Conservation (phyloP, 306 rosid species). For the Ammopiptanthus mongolicus region DNA sequence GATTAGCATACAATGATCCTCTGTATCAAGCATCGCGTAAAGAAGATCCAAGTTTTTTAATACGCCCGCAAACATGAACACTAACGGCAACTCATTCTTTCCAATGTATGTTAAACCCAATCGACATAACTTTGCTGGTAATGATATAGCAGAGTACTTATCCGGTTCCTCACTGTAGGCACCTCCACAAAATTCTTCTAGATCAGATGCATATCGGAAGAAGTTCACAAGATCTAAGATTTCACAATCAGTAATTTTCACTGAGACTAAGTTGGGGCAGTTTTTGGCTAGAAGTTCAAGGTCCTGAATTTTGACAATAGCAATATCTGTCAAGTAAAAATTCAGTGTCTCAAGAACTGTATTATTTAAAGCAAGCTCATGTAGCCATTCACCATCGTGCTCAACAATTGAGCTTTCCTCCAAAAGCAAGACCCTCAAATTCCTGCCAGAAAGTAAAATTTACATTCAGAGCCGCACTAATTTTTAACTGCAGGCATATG, state of each 20-base stretch:
- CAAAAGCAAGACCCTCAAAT: conserved; percentile 64
- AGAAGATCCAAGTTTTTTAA: conserved; percentile 83
- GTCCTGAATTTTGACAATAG: conserved; percentile 45
- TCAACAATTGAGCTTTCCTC: conserved; percentile 76
- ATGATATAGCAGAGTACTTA: conserved; percentile 38
- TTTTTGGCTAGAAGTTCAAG: conserved; percentile 76
- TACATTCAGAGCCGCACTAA: neutral
- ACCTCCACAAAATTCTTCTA: conserved; percentile 90
- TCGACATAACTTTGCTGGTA: conserved; percentile 59
- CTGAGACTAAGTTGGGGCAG: conserved; percentile 66
- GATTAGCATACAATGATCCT: conserved; percentile 81
- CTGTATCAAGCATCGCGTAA: conserved; percentile 78
- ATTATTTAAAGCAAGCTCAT: conserved; percentile 77
- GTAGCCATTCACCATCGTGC: conserved; percentile 75
- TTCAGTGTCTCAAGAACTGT: conserved; percentile 76
- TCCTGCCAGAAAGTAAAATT: conserved; percentile 43
- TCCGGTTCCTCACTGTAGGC: conserved; percentile 60
- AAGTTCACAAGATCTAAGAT: conserved; percentile 60
- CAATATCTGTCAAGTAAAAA: conserved; percentile 82
- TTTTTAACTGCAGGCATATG: neutral
- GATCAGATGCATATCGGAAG: conserved; percentile 51
- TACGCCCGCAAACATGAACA: conserved; percentile 42
- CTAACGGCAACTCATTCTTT: conserved; percentile 69
- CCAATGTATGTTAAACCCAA: conserved; percentile 79
- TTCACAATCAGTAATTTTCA: conserved; percentile 71